These are phyloP conservation scores for Bryoerythrophyllum caledonicum DNA, from an alignment of 225 moss, liverwort and hornwort genomes.

Conservation along the genomic window DNA sequence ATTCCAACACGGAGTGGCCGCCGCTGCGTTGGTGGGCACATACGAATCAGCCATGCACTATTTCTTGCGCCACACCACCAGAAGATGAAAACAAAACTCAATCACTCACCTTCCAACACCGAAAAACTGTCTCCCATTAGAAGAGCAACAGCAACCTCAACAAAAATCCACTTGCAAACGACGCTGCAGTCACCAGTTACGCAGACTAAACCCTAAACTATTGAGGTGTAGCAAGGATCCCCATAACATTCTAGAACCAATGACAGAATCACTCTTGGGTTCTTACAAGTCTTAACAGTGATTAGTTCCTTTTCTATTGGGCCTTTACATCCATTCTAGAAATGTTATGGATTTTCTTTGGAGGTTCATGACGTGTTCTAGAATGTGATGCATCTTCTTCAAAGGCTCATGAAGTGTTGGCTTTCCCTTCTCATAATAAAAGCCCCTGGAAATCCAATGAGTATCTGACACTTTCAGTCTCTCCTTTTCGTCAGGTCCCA, in stretches of 20 bases:
- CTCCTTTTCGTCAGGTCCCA: neutral
- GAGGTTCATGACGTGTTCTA: too few species aligned
- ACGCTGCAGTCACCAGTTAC: neutral
- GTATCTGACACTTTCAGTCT: neutral
- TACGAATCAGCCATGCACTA: slow-evolving; percentile 75
- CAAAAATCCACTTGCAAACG: too few species aligned
- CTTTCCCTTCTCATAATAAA: neutral
- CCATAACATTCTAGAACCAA: too few species aligned
- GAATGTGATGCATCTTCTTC: neutral
- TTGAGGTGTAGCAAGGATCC: neutral
- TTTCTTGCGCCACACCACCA: slow-evolving; percentile 33
- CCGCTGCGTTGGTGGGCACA: slow-evolving; percentile 70
- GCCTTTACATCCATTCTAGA: too few species aligned
- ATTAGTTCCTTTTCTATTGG: too few species aligned
- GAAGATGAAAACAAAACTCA: slow-evolving; percentile 10
- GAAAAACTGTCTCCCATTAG: neutral
- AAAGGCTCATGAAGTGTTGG: neutral
- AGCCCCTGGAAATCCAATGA: neutral
- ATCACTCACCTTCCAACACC: neutral
- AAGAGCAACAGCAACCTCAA: slow-evolving; percentile 10
- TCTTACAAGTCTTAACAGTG: too few species aligned
- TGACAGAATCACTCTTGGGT: too few species aligned
- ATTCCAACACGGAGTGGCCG: slow-evolving; percentile 77
- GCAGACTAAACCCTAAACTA: neutral
- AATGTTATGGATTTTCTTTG: too few species aligned